Base-by-base conservation (phyloP, 176 grass and related monocot genomes). In the Chrysopogon serrulatus region DNA sequence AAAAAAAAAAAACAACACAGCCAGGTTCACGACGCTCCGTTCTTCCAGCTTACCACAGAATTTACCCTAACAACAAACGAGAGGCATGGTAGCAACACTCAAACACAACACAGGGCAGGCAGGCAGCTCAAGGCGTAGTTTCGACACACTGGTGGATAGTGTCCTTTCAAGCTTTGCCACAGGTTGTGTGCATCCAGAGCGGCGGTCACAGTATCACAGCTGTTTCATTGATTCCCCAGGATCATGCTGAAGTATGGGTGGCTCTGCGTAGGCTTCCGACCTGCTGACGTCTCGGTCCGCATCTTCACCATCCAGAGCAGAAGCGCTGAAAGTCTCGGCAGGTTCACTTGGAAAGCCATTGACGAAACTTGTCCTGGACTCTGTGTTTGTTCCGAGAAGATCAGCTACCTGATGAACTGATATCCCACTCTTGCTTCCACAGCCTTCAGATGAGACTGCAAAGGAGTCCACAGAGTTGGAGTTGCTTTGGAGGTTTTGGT, bases 301-400 rank as follows among this genome's bases (percentile, higher is more conserved):
- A 11, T n/a, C 30, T 62, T 65, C 57, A 23, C 42, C 31, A 27
- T 8, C 13, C 43, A 65, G 33, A 31, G 15, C 48, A 28, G 40
- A 39, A 30, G n/a, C 1, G 18, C 23, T 16, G 15, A 65, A 39
- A 24, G 61, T 74, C 42, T 75, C 59, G 2, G 43, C 24, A 54
- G 44, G 67, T 13, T 63, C 66, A 1, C 67, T 67, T 11, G 44
- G 65, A 1, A 72, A 70, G 6, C 16, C 73, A 4, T 90, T 70
- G 83, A 82, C 28, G 54, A 90, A 90, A 35, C 83, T 53, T 35
- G 65, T 57, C 37, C 72, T 86, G 28, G 78, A 90, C 42, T 82
- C 72, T 2, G 65, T 43, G 41, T 54, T 86, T 2, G 26, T 65
- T 23, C 71, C 83, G 4, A 86, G 74, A 41, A 84, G 65, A 78